Conservation (phyloP, 2,329 filamentous ascomycete species). For the Stagonosporopsis rhizophila region DNA sequence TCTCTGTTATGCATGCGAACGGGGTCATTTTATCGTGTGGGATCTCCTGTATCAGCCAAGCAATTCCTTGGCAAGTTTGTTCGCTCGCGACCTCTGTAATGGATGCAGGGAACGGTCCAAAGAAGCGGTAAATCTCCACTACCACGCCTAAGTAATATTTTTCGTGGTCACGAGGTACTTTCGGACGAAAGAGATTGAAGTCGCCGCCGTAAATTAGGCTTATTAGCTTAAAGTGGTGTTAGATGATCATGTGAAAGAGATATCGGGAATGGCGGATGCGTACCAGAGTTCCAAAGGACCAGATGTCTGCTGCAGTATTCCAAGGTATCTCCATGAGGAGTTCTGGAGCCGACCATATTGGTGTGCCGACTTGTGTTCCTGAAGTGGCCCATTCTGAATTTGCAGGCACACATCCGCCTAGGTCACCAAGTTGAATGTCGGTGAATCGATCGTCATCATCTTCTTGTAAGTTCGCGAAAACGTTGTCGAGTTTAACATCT, state of each 20-base stretch:
- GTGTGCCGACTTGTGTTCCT: constrained; percentile 41
- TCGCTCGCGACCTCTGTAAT: constrained; percentile 31
- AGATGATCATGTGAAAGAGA: neutral
- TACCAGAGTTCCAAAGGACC: constrained; percentile 50
- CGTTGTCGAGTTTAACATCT: constrained; percentile 49
- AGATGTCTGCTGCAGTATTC: constrained; percentile 51
- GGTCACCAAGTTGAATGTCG: constrained; percentile 22
- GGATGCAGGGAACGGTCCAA: constrained; percentile 34
- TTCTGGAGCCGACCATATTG: constrained; percentile 48
- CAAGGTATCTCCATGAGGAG: constrained; percentile 38
- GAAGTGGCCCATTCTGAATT: constrained; percentile 29
- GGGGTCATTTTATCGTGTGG: constrained; percentile 22
- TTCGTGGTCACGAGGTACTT: constrained; percentile 28
- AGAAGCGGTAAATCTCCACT: constrained; percentile 28
- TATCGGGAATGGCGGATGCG: constrained; percentile 19
- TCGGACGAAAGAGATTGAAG: constrained; percentile 37
- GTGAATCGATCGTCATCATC: constrained; percentile 12
- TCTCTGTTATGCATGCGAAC: constrained; percentile 20
- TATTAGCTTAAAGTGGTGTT: constrained; percentile 29
- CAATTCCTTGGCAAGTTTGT: constrained; percentile 12
- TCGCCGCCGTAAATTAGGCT: constrained; percentile 36
- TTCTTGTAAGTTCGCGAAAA: constrained; percentile 45
- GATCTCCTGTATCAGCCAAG: constrained; percentile 23
- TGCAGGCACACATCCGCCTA: constrained; percentile 32
- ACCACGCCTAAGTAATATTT: constrained; percentile 31